Evolutionary conservation across 2,329 filamentous ascomycete species (phyloP).

Genomic region (Hysterium pulicare): DNA sequence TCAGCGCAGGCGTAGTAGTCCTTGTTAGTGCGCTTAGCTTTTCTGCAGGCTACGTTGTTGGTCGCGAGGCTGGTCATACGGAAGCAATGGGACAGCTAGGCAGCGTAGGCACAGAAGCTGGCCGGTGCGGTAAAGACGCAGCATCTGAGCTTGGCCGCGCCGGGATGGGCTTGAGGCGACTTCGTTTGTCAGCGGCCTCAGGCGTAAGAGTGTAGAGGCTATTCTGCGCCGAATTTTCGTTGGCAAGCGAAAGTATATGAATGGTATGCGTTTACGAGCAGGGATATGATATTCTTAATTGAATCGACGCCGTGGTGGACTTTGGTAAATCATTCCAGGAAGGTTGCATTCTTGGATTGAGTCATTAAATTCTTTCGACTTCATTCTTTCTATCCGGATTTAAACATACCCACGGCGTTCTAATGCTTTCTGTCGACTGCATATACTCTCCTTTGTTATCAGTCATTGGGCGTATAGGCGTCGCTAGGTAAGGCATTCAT

Average conservation of each 20-base stretch:
- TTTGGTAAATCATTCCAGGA: background rate
- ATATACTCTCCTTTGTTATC: no score
- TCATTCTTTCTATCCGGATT: background rate
- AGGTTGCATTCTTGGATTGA: background rate
- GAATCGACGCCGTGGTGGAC: background rate
- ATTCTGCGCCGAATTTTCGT: no score
- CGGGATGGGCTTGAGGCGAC: slow-evolving; percentile 28
- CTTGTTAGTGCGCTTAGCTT: slow-evolving; percentile 63
- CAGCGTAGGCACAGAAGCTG: slow-evolving; percentile 24
- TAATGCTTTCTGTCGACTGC: no score
- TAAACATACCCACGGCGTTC: no score
- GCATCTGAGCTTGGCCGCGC: slow-evolving; percentile 20
- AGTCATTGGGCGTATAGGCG: no score
- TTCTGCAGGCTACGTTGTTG: slow-evolving; percentile 61
- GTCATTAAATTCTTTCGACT: background rate
- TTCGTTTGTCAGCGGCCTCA: slow-evolving; percentile 23
- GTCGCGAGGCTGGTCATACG: slow-evolving; percentile 55
- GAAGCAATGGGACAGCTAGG: slow-evolving; percentile 43
- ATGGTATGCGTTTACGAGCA: slow-evolving; percentile 1
- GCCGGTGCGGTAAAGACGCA: slow-evolving; percentile 33
- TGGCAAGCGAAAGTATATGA: background rate
- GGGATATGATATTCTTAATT: slow-evolving; percentile 2
- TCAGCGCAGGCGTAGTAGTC: slow-evolving; percentile 63
- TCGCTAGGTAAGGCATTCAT: no score
- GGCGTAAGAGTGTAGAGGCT: slow-evolving; percentile 2